These are phyloP conservation scores for Sporothrix dimorphospora DNA, from an alignment of 2,329 filamentous ascomycete species.

Conservation along the genomic window DNA sequence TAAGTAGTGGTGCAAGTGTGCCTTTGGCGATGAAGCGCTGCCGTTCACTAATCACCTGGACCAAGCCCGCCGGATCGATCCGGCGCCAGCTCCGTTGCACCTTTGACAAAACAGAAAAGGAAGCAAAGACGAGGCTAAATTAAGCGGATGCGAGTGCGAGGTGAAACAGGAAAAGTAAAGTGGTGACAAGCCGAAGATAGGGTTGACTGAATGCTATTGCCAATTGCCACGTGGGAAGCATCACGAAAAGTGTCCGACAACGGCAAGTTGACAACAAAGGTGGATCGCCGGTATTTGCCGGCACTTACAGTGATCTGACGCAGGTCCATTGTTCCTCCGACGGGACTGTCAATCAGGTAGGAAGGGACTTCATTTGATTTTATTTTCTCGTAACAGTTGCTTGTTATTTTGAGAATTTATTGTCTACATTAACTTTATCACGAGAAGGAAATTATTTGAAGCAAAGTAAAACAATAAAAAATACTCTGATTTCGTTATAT, in stretches of 20 bases:
- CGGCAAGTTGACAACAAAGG: neutral
- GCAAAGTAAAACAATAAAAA: neutral
- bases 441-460: neutral
- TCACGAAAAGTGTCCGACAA: neutral
- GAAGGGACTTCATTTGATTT: neutral
- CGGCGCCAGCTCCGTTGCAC: neutral
- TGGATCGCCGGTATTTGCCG: neutral
- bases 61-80: neutral
- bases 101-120: constrained; percentile 8
- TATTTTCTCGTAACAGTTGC: neutral
- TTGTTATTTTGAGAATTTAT: neutral
- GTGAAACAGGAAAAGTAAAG: neutral
- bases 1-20: neutral
- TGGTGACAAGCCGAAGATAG: neutral
- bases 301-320: neutral
- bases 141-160: neutral
- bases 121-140: neutral
- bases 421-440: neutral
- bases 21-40: neutral
- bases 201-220: neutral
- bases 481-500: neutral
- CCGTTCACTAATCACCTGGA: constrained; percentile 17
- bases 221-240: neutral
- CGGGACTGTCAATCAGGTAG: neutral
- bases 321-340: neutral